phyloP scores from a whole-genome alignment of 768 basidiomycete genomes.

The Mrakia gelida region DNA sequence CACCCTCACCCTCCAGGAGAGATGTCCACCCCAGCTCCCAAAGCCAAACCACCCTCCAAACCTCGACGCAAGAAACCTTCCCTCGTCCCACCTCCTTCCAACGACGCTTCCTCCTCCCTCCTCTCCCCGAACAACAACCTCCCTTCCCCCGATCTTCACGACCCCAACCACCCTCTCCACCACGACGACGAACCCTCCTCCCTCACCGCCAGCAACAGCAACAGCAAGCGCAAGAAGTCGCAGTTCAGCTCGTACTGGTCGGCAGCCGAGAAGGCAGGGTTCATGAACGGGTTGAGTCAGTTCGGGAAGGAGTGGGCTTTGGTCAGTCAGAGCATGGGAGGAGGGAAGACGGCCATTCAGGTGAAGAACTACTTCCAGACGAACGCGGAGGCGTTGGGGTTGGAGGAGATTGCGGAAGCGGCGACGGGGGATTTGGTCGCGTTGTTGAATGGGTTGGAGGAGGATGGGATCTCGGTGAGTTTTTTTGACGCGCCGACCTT shows the following conservation, averaged over 20 bases:
- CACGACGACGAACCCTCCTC: neutral
- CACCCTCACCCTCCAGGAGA: neutral
- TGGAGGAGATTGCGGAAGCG: conserved; percentile 10
- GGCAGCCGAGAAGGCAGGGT: conserved; percentile 20
- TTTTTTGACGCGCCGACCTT: neutral
- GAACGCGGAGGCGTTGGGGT: conserved; percentile 5
- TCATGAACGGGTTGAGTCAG: conserved; percentile 7
- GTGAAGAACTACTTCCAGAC: conserved; percentile 23
- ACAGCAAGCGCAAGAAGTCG: conserved; percentile 9
- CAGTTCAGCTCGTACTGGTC: conserved; percentile 23
- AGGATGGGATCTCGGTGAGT: conserved; percentile 8
- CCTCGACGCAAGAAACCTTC: conserved; percentile 12
- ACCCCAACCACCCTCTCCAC: neutral
- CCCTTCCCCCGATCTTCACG: neutral
- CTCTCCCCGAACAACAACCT: neutral
- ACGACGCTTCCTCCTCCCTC: neutral
- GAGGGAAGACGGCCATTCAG: conserved; percentile 23
- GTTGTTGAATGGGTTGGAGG: conserved; percentile 2
- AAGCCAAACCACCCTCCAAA: neutral
- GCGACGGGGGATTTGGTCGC: neutral
- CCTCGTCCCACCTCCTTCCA: neutral
- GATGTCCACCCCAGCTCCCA: neutral
- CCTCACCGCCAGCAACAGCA: too few species aligned
- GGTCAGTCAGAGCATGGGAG: conserved; percentile 9
- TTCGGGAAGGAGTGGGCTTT: conserved; percentile 22